Conservation (phyloP, 2,329 filamentous ascomycete species). For the Colletotrichum caudatum region DNA sequence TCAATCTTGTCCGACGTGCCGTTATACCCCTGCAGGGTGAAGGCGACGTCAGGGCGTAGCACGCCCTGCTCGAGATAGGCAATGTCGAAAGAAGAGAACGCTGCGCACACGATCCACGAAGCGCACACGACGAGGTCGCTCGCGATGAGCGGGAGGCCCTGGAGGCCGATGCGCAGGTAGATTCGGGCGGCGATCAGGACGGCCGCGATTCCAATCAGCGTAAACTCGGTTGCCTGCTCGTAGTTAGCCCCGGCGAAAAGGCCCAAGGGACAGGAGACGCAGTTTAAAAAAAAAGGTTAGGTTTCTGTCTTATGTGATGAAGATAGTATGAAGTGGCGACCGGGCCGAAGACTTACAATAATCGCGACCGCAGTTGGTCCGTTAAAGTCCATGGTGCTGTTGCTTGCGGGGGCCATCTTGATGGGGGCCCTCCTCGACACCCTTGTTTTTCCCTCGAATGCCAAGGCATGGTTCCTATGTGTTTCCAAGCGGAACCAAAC, state of each 20-base stretch:
- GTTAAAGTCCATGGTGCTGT: neutral
- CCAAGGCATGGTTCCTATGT: too few species aligned
- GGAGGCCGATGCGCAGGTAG: slow-evolving; percentile 8
- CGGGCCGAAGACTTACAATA: neutral
- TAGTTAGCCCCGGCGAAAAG: neutral
- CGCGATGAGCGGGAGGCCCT: neutral
- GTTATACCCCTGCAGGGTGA: neutral
- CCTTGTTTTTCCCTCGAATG: neutral
- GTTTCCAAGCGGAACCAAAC: neutral
- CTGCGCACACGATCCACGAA: neutral
- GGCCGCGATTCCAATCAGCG: neutral
- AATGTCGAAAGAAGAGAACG: slow-evolving; percentile 5
- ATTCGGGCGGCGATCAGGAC: neutral
- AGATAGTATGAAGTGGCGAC: too few species aligned
- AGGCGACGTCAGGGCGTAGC: neutral
- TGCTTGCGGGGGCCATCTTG: neutral
- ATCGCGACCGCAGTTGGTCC: slow-evolving; percentile 6
- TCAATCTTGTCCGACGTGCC: neutral
- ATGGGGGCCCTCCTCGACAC: neutral
- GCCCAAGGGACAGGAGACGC: too few species aligned
- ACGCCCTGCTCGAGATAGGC: neutral
- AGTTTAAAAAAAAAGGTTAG: too few species aligned
- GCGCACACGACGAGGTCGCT: slow-evolving; percentile 3
- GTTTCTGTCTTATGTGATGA: too few species aligned
- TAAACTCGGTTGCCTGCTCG: neutral